Conservation (phyloP, 768 basidiomycete genomes). For the Lactarius sp. region DNA sequence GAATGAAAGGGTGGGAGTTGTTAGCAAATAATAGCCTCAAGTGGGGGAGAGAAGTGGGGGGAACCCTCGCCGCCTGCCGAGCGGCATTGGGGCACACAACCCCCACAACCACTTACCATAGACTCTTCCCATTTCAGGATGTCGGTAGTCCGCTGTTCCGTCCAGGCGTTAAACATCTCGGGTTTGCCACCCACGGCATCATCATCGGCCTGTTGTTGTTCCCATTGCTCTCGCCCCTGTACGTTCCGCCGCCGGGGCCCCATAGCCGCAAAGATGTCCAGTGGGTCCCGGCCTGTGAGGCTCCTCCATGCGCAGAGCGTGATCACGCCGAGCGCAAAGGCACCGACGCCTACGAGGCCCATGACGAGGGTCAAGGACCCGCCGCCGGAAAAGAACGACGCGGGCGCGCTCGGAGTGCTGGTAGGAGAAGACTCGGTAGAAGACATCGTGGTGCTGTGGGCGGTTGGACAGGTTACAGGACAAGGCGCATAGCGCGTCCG, state of each 20-base stretch:
- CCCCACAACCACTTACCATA: slow-evolving; percentile 4
- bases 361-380: slow-evolving; percentile 14
- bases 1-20: background rate
- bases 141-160: background rate
- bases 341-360: slow-evolving; percentile 18
- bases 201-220: background rate
- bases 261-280: too few species aligned
- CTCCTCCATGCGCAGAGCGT: slow-evolving; percentile 15
- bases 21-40: too few species aligned
- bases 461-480: background rate
- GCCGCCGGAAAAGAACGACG: background rate
- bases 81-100: background rate
- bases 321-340: background rate
- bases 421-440: background rate
- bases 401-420: background rate
- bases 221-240: background rate
- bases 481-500: too few species aligned
- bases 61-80: too few species aligned
- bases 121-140: slow-evolving; percentile 10
- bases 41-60: too few species aligned
- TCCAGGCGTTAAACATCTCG: slow-evolving; percentile 21
- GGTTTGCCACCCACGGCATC: slow-evolving; percentile 3
- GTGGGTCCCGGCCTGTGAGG: background rate
- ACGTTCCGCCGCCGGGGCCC: background rate
- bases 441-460: background rate